These are phyloP conservation scores for Stropharia rugosoannulata DNA, from an alignment of 768 basidiomycete species.

Conservation along the genomic window DNA sequence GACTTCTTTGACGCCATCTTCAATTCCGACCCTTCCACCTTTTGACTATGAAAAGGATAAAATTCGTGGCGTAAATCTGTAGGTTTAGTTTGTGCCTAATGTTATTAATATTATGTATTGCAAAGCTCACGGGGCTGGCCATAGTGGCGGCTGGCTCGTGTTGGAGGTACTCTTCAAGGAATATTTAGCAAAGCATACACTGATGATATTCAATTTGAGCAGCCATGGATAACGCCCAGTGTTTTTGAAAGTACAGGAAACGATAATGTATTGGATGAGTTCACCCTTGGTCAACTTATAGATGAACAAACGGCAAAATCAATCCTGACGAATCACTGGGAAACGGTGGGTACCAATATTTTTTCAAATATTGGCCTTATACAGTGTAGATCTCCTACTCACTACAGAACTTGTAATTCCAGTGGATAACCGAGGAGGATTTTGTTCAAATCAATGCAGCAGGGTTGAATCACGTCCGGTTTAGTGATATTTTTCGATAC, in stretches of 20 bases:
- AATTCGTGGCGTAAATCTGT: slow-evolving; percentile 28
- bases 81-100: slow-evolving; percentile 2
- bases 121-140: background rate
- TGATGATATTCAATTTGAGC: background rate
- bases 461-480: slow-evolving; percentile 74
- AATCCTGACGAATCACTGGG: slow-evolving; percentile 50
- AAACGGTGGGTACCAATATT: slow-evolving; percentile 13
- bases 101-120: background rate
- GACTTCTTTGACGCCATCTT: slow-evolving; percentile 1
- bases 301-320: slow-evolving; percentile 36
- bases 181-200: background rate
- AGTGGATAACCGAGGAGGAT: slow-evolving; percentile 62
- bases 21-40: slow-evolving; percentile 12
- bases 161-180: slow-evolving; percentile 17
- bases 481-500: slow-evolving; percentile 3
- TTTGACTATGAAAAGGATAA: slow-evolving; percentile 23
- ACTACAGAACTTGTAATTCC: slow-evolving; percentile 1
- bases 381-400: background rate
- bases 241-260: slow-evolving; percentile 25
- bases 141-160: slow-evolving; percentile 27
- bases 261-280: slow-evolving; percentile 24
- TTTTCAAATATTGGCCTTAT: background rate
- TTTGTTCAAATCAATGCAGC: slow-evolving; percentile 64
- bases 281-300: slow-evolving; percentile 27
- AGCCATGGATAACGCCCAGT: slow-evolving; percentile 31